Conservation (phyloP, 2,329 filamentous ascomycete genomes). For the Aciculosporium take region DNA sequence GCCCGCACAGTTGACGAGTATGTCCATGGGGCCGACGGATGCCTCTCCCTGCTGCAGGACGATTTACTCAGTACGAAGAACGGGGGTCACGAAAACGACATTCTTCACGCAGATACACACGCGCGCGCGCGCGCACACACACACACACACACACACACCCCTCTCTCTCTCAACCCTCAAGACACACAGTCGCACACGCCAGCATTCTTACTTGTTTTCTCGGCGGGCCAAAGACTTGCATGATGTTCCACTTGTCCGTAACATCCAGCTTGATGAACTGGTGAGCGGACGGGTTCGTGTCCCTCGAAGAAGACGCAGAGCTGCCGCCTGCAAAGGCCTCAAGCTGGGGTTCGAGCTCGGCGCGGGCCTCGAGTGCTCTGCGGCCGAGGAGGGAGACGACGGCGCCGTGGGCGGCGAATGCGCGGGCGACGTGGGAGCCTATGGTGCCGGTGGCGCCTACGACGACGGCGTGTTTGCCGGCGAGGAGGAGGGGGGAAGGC, state of each 20-base stretch:
- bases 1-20: constrained; percentile 72
- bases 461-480: constrained; percentile 41
- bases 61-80: too few relatives aligned
- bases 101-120: too few relatives aligned
- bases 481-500: constrained; percentile 16
- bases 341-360: constrained; percentile 22
- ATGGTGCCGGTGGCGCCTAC: constrained; percentile 61
- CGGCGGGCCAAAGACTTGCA: constrained; percentile 14
- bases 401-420: constrained; percentile 50
- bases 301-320: background rate
- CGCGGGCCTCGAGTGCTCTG: constrained; percentile 30
- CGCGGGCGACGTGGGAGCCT: constrained; percentile 49
- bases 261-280: constrained; percentile 23
- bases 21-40: constrained; percentile 25
- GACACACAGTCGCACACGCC: background rate
- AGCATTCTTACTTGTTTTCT: background rate
- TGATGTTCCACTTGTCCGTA: constrained; percentile 15
- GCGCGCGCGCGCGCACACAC: background rate
- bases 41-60: background rate
- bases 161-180: too few relatives aligned
- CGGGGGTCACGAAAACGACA: too few relatives aligned
- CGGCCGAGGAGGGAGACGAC: constrained; percentile 48
- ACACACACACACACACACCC: background rate
- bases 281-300: constrained; percentile 14
- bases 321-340: constrained; percentile 11